Evolutionary conservation across 495 filamentous ascomycete species (phyloP).

Genomic region (Penicillium ochrochloron): DNA sequence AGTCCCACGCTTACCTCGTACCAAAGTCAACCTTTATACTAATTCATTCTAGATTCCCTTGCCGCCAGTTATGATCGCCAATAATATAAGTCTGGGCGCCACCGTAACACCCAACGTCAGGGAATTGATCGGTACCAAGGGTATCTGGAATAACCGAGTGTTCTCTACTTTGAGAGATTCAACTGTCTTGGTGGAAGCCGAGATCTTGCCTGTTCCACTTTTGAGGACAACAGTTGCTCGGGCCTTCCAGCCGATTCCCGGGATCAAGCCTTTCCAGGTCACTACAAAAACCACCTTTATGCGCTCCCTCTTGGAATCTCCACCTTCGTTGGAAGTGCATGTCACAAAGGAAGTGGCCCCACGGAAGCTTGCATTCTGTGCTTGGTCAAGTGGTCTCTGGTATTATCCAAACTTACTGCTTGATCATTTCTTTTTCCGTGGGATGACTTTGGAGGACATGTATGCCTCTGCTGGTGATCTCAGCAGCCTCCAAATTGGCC

Average conservation of each 20-base stretch:
- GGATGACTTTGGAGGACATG: conserved; percentile 29
- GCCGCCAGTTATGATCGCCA: conserved; percentile 34
- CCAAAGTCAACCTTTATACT: background rate
- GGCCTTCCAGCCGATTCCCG: conserved; percentile 35
- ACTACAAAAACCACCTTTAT: conserved; percentile 34
- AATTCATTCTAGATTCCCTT: conserved; percentile 32
- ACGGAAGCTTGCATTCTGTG: conserved; percentile 37
- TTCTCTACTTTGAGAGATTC: conserved; percentile 41
- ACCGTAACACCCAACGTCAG: conserved; percentile 35
- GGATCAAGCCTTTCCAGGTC: conserved; percentile 43
- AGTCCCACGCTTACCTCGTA: background rate
- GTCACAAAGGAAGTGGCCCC: conserved; percentile 35
- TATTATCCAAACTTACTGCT: conserved; percentile 41
- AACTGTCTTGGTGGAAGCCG: conserved; percentile 27
- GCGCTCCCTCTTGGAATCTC: conserved; percentile 30
- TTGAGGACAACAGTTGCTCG: conserved; percentile 38
- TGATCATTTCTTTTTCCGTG: conserved; percentile 28
- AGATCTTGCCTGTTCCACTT: conserved; percentile 37
- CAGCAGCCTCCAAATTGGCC: conserved; percentile 42
- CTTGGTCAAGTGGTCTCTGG: conserved; percentile 45
- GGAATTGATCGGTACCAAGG: conserved; percentile 34
- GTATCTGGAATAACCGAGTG: conserved; percentile 34
- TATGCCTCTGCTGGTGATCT: conserved; percentile 25
- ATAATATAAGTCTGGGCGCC: conserved; percentile 40
- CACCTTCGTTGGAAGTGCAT: conserved; percentile 39